Base-by-base conservation (phyloP, 2,329 filamentous ascomycete genomes). In the Nothopassalora personata region DNA sequence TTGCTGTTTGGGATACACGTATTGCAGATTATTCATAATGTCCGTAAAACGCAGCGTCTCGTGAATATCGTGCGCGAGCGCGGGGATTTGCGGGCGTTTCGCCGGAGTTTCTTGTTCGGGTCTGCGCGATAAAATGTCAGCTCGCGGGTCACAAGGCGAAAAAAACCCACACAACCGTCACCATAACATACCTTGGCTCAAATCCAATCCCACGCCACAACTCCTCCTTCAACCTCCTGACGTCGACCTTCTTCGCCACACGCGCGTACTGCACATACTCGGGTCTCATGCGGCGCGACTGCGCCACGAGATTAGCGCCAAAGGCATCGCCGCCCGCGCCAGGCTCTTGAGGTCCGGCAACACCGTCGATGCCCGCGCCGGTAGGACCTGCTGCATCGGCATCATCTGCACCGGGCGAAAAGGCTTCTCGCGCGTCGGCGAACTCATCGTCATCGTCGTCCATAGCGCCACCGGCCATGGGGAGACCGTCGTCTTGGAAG, bases 21-120 rank as follows among this genome's bases (percentile, higher is more conserved):
- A 76, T 72, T 95, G 89, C 50, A 99, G 78, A 62, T 87, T 87
- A 72, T 96, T 95, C 86, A 99, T 95, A 60, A 99, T 86, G 19
- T 88, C 80, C 0, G 92, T 97, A 75, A 99, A 99, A 68, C 88
- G 91, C 65, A 97, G 81, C 3, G 80, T 73, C 62, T 77, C 76
- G 55, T 79, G 71, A 13, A 83, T 81, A 36, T 67, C 63, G 28
- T 56, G 49, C 3, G 63, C 59, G 3, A 69, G 56, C 5, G 64
- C 55, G 8, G 70, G 67, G 66, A 67, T 62, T 49, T 67, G 55
- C 11, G 60, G 55, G 31, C 51, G 51, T 19, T 51, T 23, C 31
- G 62, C 43, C 3, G 62, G 57, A 1, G 62, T 61, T 54, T 63
- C 60, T 23, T 59, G 58, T 23, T 53, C 43, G 33, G 50, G 49